Evolutionary conservation across 192 early-diverging fungal species (phyloP).

Genomic region (Cladochytrium replicatum): DNA sequence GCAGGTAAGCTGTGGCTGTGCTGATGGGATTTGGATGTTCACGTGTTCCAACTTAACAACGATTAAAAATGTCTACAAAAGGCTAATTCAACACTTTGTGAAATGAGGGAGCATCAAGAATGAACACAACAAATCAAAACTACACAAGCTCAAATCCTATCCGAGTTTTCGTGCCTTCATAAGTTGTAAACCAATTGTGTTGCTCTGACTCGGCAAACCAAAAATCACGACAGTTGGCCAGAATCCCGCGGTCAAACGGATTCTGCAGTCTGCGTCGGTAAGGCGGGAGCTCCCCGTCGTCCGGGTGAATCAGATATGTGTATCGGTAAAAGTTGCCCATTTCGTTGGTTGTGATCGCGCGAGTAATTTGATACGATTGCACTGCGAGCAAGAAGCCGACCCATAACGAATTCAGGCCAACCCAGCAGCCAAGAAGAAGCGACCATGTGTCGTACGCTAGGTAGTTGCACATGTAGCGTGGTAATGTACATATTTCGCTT

Average conservation of each 20-base stretch:
- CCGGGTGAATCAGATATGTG: constrained; percentile 41
- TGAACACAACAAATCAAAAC: too few species aligned
- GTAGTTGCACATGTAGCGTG: constrained; percentile 49
- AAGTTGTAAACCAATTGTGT: too few species aligned
- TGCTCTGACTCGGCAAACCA: too few species aligned
- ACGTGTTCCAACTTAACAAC: too few species aligned
- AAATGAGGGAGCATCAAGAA: too few species aligned
- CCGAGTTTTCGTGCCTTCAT: too few species aligned
- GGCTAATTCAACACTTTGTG: too few species aligned
- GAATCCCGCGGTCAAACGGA: constrained; percentile 71
- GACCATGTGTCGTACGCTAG: constrained; percentile 69
- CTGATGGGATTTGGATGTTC: too few species aligned
- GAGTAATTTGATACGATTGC: constrained; percentile 70
- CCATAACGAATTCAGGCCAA: constrained; percentile 71
- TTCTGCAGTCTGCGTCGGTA: constrained; percentile 39
- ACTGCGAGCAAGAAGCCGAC: constrained; percentile 60
- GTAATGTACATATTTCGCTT: constrained; percentile 16
- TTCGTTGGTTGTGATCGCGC: constrained; percentile 85
- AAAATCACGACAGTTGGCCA: constrained; percentile 78
- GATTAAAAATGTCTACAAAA: too few species aligned
- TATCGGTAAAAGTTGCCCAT: constrained; percentile 69
- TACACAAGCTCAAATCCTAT: too few species aligned
- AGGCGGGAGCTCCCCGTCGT: constrained; percentile 26
- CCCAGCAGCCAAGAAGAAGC: constrained; percentile 61
- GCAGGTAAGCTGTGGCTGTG: too few species aligned